A percentile compares a stretch with the other conserved stretches of the same genome.
phyloP scores from a whole-genome alignment of 495 filamentous ascomycete genomes.

The Rhizodiscina lignyota region DNA sequence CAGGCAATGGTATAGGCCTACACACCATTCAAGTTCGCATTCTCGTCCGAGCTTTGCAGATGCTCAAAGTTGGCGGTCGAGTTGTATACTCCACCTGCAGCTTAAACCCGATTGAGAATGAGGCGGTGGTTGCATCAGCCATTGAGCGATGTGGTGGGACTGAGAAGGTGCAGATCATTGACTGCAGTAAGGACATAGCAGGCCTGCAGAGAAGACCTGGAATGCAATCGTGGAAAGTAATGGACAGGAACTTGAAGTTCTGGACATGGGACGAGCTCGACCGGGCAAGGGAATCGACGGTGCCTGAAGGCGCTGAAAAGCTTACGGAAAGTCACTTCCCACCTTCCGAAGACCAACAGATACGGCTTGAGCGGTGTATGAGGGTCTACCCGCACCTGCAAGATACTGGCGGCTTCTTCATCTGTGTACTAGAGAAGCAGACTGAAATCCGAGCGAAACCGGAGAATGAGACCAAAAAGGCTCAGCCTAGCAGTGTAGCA shows the following conservation, averaged over 20 bases:
- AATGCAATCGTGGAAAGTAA: conserved; percentile 65
- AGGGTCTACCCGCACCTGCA: conserved; percentile 88
- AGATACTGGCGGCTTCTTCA: conserved; percentile 95
- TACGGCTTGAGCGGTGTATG: conserved; percentile 83
- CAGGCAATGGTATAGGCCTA: conserved; percentile 66
- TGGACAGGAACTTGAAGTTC: conserved; percentile 61
- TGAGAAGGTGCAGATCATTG: conserved; percentile 64
- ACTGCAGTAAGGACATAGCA: conserved; percentile 62
- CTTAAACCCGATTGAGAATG: conserved; percentile 95
- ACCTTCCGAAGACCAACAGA: conserved; percentile 30
- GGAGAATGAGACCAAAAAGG: conserved; percentile 43
- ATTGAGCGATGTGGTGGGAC: conserved; percentile 81
- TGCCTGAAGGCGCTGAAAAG: conserved; percentile 39
- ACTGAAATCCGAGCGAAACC: conserved; percentile 73
- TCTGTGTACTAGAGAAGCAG: conserved; percentile 82
- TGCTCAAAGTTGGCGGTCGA: conserved; percentile 86
- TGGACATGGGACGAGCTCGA: conserved; percentile 72
- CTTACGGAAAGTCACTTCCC: conserved; percentile 75
- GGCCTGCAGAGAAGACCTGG: conserved; percentile 59
- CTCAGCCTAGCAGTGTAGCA: not conserved
- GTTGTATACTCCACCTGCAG: conserved; percentile 96
- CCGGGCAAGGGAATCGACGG: conserved; percentile 35
- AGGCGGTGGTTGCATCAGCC: conserved; percentile 73
- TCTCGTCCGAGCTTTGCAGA: conserved; percentile 80
- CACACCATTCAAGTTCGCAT: conserved; percentile 76